Evolutionary conservation across 805 yeast genomes (phyloP).

Genomic region (Saccharomycopsis guyanensis): DNA sequence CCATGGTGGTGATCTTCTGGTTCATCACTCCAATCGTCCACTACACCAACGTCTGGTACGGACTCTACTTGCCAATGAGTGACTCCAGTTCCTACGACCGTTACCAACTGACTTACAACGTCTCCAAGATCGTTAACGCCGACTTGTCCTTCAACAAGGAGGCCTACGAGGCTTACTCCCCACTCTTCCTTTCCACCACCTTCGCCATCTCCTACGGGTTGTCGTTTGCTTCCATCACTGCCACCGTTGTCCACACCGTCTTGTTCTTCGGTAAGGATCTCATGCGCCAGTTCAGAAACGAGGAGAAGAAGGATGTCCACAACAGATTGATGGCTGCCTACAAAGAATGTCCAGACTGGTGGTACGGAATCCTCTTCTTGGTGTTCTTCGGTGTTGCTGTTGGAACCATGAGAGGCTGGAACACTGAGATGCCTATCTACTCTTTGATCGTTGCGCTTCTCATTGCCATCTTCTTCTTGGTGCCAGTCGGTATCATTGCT

Average conservation of each 20-base stretch:
- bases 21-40: slow-evolving; percentile 46
- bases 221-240: slow-evolving; percentile 55
- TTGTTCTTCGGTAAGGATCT: slow-evolving; percentile 53
- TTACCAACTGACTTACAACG: slow-evolving; percentile 30
- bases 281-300: slow-evolving; percentile 32
- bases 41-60: slow-evolving; percentile 49
- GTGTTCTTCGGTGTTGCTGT: slow-evolving; percentile 39
- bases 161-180: slow-evolving; percentile 44
- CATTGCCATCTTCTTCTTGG: slow-evolving; percentile 44
- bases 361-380: slow-evolving; percentile 43
- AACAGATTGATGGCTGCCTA: slow-evolving; percentile 49
- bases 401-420: slow-evolving; percentile 33
- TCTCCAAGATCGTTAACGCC: slow-evolving; percentile 17
- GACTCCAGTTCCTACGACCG: slow-evolving; percentile 44
- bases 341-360: slow-evolving; percentile 57
- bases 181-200: slow-evolving; percentile 48
- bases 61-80: slow-evolving; percentile 52
- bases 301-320: slow-evolving; percentile 43
- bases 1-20: slow-evolving; percentile 45
- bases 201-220: slow-evolving; percentile 54
- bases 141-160: slow-evolving; percentile 16
- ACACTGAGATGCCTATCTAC: slow-evolving; percentile 44
- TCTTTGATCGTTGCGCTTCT: slow-evolving; percentile 49
- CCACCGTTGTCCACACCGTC: slow-evolving; percentile 49
- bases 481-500: slow-evolving; percentile 55